Base-by-base conservation (phyloP, 805 yeast species). In the Zygotorulaspora sp. region DNA sequence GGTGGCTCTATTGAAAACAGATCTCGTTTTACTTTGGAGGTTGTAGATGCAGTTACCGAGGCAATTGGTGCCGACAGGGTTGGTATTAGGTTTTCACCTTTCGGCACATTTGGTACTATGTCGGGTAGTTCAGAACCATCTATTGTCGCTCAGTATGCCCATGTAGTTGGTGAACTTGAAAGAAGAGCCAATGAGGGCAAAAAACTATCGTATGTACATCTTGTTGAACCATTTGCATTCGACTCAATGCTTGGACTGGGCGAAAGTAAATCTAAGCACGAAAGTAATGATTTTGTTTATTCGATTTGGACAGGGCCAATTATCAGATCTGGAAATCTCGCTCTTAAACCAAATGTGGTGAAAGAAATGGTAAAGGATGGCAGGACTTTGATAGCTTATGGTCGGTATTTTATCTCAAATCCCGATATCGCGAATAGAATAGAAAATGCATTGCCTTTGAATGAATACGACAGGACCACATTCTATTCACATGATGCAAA, bases 401-500 rank as follows among this genome's bases (percentile, higher is more conserved):
- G 80, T 20, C 66, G 80, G 43, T 62, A 57, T 40, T 75, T 67
- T 53, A 67, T 72, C 34, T 58, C 78, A 20, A 77, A 77, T 58
- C 81, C 82, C 1, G 83, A 78, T 50, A 52, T 78, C 23, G 70
- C 67, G 12, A 49, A 58, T n/a, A 61, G 77, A 42, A 38, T 77
- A 26, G 57, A 21, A 10, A 21, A 21, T 7, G 23, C 9, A 21
- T 21, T 21, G 10, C 23, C 23, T 21, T 21, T 21, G 41, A 64
- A 61, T 41, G 46, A 57, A 21, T 77, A 75, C 49, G 66, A 75
- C 51, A 66, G 80, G 50, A 40, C 47, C 13, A 66, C 73, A 7
- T 77, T 77, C 57, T 78, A 76, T 52, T 39, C 49, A 20, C 44
- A 53, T 34, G 45, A 55, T 11, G 61, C 57, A 4, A 43, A 57